phyloP scores from a whole-genome alignment of 2,329 filamentous ascomycete species.

The Colletotrichum euphorbiae region DNA sequence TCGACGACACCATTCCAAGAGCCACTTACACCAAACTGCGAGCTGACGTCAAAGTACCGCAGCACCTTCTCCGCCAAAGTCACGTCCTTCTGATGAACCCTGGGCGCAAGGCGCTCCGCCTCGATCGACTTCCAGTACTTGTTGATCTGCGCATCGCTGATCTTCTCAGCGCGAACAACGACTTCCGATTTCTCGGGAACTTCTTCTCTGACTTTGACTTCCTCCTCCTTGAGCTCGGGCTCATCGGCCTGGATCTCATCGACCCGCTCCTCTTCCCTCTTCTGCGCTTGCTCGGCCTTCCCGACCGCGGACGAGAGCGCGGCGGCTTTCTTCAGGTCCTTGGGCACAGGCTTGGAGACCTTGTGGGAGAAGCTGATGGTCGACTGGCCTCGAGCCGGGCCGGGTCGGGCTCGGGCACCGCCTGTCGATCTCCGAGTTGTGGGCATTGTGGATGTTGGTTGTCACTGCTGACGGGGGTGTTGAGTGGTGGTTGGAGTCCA shows the following conservation, averaged over 20 bases:
- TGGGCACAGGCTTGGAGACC: constrained; percentile 65
- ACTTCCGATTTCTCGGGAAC: constrained; percentile 58
- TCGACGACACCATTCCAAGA: background rate
- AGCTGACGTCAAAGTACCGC: constrained; percentile 91
- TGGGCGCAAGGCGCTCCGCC: constrained; percentile 71
- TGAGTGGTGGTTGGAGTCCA: constrained; percentile 3
- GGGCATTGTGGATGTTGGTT: constrained; percentile 55
- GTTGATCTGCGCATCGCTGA: constrained; percentile 76
- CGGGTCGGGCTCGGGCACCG: constrained; percentile 50
- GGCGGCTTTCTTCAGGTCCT: constrained; percentile 56
- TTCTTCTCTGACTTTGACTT: constrained; percentile 46
- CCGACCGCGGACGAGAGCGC: constrained; percentile 48
- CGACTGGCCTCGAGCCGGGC: constrained; percentile 60
- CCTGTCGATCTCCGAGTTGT: constrained; percentile 61
- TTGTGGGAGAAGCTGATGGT: constrained; percentile 69
- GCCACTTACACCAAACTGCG: constrained; percentile 87
- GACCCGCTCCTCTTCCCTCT: constrained; percentile 38
- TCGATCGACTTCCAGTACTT: constrained; percentile 84
- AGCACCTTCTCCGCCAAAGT: constrained; percentile 84
- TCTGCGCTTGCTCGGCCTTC: constrained; percentile 40
- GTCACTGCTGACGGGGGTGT: constrained; percentile 30
- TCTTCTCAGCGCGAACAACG: constrained; percentile 70
- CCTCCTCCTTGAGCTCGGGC: constrained; percentile 43
- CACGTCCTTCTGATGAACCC: constrained; percentile 83
- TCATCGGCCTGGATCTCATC: constrained; percentile 42